A percentile compares a stretch with the other conserved stretches of the same genome.
Conservation (phyloP, 306 rosid species). For the Castanea crenata region DNA sequence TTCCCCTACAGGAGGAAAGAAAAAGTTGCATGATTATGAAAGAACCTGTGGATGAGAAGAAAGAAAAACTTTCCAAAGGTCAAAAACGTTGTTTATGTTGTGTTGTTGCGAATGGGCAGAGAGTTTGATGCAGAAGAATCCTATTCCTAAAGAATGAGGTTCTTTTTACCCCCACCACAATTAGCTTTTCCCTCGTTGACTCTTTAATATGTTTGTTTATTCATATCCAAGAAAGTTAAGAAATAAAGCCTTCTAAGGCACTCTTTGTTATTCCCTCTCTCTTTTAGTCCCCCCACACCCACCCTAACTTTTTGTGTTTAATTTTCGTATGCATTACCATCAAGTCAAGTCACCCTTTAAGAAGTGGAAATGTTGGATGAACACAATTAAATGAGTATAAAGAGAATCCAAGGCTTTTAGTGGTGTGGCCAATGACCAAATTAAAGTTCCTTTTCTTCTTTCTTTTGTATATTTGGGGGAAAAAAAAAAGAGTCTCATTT, state of each 20-base stretch:
- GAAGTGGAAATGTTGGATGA: slow-evolving; percentile 23
- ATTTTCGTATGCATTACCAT: slow-evolving; percentile 24
- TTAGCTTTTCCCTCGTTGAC: slow-evolving; percentile 50
- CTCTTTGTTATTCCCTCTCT: slow-evolving; percentile 28
- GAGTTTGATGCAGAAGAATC: slow-evolving; percentile 50
- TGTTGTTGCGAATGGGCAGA: slow-evolving; percentile 43
- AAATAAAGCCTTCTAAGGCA: slow-evolving; percentile 30
- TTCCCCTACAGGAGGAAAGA: slow-evolving; percentile 29
- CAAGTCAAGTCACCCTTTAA: slow-evolving; percentile 17
- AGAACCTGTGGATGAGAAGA: slow-evolving; percentile 41
- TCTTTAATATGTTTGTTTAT: slow-evolving; percentile 9
- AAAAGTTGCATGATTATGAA: slow-evolving; percentile 29
- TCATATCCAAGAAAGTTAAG: background rate
- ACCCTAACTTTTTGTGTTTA: background rate
- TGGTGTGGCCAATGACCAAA: slow-evolving; percentile 7
- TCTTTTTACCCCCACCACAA: slow-evolving; percentile 47
- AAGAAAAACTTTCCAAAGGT: slow-evolving; percentile 30
- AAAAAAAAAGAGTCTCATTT: background rate
- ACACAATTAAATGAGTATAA: slow-evolving; percentile 1
- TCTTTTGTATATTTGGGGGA: background rate
- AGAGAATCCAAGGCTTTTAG: slow-evolving; percentile 3
- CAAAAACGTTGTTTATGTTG: slow-evolving; percentile 36
- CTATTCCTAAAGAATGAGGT: slow-evolving; percentile 51
- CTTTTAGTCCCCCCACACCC: background rate
- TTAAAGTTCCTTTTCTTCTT: background rate